phyloP scores from a whole-genome alignment of 305 asterid genomes.

The Fraxinus albicans region DNA sequence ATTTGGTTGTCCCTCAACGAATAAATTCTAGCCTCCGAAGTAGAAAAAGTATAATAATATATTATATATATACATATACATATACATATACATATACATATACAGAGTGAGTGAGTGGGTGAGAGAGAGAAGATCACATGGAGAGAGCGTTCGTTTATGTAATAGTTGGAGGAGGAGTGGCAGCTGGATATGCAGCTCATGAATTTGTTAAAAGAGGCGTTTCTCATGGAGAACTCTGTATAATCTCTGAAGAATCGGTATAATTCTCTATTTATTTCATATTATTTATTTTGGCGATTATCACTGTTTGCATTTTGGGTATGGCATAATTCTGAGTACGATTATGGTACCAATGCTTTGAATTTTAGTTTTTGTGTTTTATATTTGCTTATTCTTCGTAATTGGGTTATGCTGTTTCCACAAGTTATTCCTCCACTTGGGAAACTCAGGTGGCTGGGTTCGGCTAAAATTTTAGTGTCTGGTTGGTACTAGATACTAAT shows the following conservation, averaged over 20 bases:
- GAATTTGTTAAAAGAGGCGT: slow-evolving; percentile 81
- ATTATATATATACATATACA: no score
- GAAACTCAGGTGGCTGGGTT: no score
- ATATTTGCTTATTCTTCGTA: no score
- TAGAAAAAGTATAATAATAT: not conserved
- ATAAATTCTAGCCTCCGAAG: not conserved
- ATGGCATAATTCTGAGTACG: not conserved
- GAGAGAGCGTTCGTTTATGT: slow-evolving; percentile 87
- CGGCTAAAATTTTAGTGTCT: not conserved
- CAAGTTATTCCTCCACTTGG: not conserved
- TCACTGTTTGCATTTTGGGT: not conserved
- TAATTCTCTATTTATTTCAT: not conserved
- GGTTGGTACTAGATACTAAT: not conserved
- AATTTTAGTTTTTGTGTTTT: no score
- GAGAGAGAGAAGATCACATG: slow-evolving; percentile 34
- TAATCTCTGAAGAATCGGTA: slow-evolving; percentile 90
- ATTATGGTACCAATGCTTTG: no score
- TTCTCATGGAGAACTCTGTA: slow-evolving; percentile 80
- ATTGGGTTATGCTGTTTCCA: no score
- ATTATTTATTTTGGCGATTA: no score
- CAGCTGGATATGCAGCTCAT: slow-evolving; percentile 90
- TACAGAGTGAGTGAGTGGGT: not conserved
- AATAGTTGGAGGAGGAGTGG: slow-evolving; percentile 87
- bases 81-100: no score
- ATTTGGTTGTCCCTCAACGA: not conserved